Base-by-base conservation (phyloP, 78 protist species). In the Corallochytrium limacisporum region DNA sequence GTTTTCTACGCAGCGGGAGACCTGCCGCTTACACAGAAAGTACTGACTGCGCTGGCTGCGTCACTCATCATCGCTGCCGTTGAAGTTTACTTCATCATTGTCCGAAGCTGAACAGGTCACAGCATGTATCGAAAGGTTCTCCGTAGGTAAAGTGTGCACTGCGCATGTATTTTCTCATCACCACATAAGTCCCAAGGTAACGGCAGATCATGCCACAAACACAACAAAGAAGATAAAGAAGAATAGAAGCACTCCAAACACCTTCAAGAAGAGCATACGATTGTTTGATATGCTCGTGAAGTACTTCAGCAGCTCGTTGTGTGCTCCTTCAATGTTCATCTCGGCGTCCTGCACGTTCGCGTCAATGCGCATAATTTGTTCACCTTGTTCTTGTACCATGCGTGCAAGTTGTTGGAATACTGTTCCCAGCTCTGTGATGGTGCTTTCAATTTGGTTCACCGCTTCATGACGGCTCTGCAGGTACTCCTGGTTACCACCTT, bases 321-420 rank as follows among this genome's bases (percentile, higher is more conserved):
- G 57, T 20, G 60, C 77, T 5, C 4, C 22, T 1, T 44, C 53
- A 2, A 50, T 36, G 42, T 59, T 56, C 8, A 26, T 31, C 35
- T 32, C 57, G 22, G 63, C 42, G 42, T 57, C 63, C 8, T 33
- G 18, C 32, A 28, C 39, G 24, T 60, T 60, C 20, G 63, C 2
- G 33, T 75, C 66, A 22, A 61, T 70, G 18, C 66, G 18, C 62
- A 69, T n/a, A 22, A 62, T 22, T 39, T 51, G 29, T 38, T 65
- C 43, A 22, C 60, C 78, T 26, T 78, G 83, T 40, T 49, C 73
- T 10, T 36, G 48, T 0, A 78, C 63, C 49, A 78, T 0, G 4
- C 1, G 1, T 0, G 68, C 66, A 13, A 78, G 69, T 38, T 72
- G 83, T 33, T 69, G 51, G 65, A 72, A 73, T 29, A 78, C 59